These are phyloP conservation scores for Sabuloglossum arenarium DNA, from an alignment of 495 filamentous ascomycete genomes.

Conservation along the genomic window DNA sequence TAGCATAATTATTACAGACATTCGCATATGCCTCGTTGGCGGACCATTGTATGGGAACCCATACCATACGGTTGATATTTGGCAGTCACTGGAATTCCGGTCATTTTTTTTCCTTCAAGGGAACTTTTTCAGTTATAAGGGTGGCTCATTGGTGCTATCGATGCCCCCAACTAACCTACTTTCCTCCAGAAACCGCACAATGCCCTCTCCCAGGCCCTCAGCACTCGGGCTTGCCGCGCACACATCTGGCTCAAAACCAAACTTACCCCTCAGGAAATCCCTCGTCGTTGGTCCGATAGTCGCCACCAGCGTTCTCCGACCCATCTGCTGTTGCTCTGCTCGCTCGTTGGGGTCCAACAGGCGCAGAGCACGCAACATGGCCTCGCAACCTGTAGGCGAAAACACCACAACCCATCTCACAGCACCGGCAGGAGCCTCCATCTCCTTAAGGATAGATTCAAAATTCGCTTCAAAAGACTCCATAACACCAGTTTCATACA, in stretches of 20 bases:
- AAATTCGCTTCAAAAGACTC: slow-evolving; percentile 51
- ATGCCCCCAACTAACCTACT: neutral
- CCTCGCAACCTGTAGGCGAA: slow-evolving; percentile 71
- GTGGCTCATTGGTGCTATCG: neutral
- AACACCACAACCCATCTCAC: slow-evolving; percentile 79
- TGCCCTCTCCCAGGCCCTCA: slow-evolving; percentile 55
- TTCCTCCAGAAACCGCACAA: slow-evolving; percentile 14
- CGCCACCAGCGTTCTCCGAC: slow-evolving; percentile 36
- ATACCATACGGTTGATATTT: neutral
- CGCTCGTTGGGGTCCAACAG: slow-evolving; percentile 23
- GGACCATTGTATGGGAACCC: neutral
- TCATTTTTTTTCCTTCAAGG: no score
- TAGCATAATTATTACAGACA: neutral
- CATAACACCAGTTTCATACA: slow-evolving; percentile 75
- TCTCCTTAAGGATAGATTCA: neutral
- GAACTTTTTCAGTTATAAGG: neutral
- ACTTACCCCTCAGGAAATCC: slow-evolving; percentile 42
- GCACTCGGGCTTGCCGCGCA: slow-evolving; percentile 66
- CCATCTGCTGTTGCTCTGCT: slow-evolving; percentile 2
- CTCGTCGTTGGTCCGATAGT: slow-evolving; percentile 91
- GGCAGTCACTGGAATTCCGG: neutral
- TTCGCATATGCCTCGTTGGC: neutral
- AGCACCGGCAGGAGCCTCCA: slow-evolving; percentile 9
- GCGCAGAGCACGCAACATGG: slow-evolving; percentile 49
- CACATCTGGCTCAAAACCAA: slow-evolving; percentile 58